These are phyloP conservation scores for Suzukiozyma palmioleophila DNA, from an alignment of 1,139 yeast species.

Conservation along the genomic window DNA sequence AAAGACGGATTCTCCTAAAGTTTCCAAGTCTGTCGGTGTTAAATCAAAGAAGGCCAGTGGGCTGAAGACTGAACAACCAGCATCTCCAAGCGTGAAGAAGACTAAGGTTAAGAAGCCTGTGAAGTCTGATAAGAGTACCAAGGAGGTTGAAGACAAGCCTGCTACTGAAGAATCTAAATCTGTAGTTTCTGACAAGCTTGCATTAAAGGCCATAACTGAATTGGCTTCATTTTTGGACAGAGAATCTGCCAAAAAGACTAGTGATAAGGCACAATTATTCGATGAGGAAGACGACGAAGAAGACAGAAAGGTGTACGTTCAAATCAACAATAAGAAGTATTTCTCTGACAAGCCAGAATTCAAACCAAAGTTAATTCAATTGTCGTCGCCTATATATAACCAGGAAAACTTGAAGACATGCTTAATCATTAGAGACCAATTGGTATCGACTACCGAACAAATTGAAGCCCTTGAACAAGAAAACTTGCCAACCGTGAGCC, in stretches of 20 bases:
- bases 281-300: slow-evolving; percentile 56
- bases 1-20: slow-evolving; percentile 17
- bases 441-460: slow-evolving; percentile 52
- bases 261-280: slow-evolving; percentile 31
- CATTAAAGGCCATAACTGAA: slow-evolving; percentile 48
- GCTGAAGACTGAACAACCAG: slow-evolving; percentile 4
- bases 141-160: slow-evolving; percentile 3
- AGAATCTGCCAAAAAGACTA: slow-evolving; percentile 21
- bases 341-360: slow-evolving; percentile 59
- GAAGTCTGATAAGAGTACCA: slow-evolving; percentile 3
- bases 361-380: slow-evolving; percentile 63
- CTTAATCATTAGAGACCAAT: slow-evolving; percentile 67
- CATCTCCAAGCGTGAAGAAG: slow-evolving; percentile 4
- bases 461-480: slow-evolving; percentile 58
- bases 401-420: slow-evolving; percentile 56
- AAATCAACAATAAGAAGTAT: slow-evolving; percentile 61
- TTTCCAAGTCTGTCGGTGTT: slow-evolving; percentile 15
- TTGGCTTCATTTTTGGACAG: slow-evolving; percentile 39
- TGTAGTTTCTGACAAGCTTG: slow-evolving; percentile 18
- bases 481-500: slow-evolving; percentile 41
- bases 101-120: slow-evolving; percentile 7
- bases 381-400: slow-evolving; percentile 48
- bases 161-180: slow-evolving; percentile 1
- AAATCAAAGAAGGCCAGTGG: slow-evolving; percentile 1
- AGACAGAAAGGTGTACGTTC: slow-evolving; percentile 49